Evolutionary conservation across 2,329 filamentous ascomycete species (phyloP).

Genomic region (Aureobasidium sp.): DNA sequence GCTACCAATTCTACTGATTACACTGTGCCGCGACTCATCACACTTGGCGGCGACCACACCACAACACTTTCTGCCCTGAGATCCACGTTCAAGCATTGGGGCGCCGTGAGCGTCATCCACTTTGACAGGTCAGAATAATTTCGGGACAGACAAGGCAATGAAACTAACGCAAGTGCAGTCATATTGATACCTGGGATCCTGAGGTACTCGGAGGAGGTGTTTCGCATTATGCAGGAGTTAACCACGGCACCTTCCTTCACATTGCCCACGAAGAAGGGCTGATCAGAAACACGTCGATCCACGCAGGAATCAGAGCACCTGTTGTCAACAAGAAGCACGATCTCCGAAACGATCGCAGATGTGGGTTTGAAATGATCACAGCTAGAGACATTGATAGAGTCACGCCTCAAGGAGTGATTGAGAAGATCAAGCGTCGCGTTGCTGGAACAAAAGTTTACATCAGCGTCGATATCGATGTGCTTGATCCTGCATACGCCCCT

Average conservation of each 20-base stretch:
- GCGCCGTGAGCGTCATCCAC: constrained; percentile 50
- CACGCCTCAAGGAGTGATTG: constrained; percentile 42
- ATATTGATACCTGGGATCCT: constrained; percentile 51
- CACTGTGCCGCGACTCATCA: constrained; percentile 44
- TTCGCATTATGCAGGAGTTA: constrained; percentile 55
- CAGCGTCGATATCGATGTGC: constrained; percentile 50
- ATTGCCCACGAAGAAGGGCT: constrained; percentile 57
- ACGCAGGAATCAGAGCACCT: constrained; percentile 56
- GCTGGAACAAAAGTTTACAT: constrained; percentile 49
- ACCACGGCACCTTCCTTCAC: constrained; percentile 57
- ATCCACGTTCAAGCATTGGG: constrained; percentile 46
- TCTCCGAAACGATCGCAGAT: constrained; percentile 50
- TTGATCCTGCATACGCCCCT: constrained; percentile 51
- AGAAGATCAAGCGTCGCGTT: constrained; percentile 45
- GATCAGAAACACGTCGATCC: constrained; percentile 52
- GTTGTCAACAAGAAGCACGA: constrained; percentile 45
- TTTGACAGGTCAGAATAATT: constrained; percentile 37
- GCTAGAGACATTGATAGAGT: constrained; percentile 49
- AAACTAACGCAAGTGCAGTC: constrained; percentile 26
- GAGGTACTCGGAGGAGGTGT: constrained; percentile 50
- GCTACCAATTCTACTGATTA: constrained; percentile 37
- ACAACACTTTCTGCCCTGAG: constrained; percentile 48
- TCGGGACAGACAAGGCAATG: no score
- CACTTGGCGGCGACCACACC: constrained; percentile 50
- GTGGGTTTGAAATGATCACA: constrained; percentile 52